Evolutionary conservation across 2,329 filamentous ascomycete species (phyloP), one percentile per base, ranked within the genome.

Genomic region (Hirsutella thompsonii): DNA sequence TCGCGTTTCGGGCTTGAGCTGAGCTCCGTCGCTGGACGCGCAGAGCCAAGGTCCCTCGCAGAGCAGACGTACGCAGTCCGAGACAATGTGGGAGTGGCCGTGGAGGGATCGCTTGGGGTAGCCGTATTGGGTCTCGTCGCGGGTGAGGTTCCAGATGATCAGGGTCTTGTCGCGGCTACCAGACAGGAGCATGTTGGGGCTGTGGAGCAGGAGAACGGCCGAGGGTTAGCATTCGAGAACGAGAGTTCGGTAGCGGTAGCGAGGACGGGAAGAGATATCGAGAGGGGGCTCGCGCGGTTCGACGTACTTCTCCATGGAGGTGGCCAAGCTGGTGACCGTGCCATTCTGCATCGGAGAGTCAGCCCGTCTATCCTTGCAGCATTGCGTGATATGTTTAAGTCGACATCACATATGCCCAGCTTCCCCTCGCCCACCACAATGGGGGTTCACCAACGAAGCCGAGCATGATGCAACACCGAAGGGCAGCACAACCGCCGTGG

Each of bases 121-220:
- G 60, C 92, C 92, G 79, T 96, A 98, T 66, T 86, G 83, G 67
- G 81, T 81, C 75, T 96, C 92, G 70, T 96, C 89, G 72, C 92
- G 90, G 70, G 92, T 96, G 63, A 98, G 79, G 80, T 95, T 94
- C 92, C 92, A 98, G 81, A 98, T 94, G 76, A 98, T 98, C 68
- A 98, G 77, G 57, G 85, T 86, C 84, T 96, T 95, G 80, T 98
- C 92, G 74, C 92, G 88, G 66, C 80, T 87, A 63, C 77, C 90
- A 56, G 92, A 98, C 61, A 98, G 81, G 67, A 98, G 89, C 90
- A 98, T 96, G 80, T 98, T 96, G 64, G 92, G 92, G 84, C 87
- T 79, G 56, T 47, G 46, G 38, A 44, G 50, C 43, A 47, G 49
- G 44, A 16, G 2, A 21, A 19, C 16, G 1, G 26, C 32, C 10